Evolutionary conservation across 83 land plant genomes (phyloP).

Genomic region (Isoetes engelmannii): DNA sequence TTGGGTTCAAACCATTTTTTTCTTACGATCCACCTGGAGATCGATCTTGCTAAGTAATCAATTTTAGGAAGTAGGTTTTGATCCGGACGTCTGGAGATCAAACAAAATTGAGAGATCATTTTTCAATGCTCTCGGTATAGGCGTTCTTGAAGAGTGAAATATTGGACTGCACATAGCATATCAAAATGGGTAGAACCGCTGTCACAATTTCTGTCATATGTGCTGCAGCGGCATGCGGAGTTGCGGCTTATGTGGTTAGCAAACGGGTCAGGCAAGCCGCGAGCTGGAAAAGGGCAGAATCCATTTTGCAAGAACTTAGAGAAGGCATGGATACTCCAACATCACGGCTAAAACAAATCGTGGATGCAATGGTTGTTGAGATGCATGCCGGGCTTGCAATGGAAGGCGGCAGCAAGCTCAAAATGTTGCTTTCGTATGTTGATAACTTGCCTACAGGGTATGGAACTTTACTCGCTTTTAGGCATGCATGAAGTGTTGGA

Average conservation of each 20-base stretch:
- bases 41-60: no score
- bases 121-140: no score
- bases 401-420: conserved; percentile 28
- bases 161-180: no score
- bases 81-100: no score
- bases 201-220: conserved; percentile 24
- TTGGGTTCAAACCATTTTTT: no score
- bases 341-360: conserved; percentile 34
- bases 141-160: no score
- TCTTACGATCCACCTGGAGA: no score
- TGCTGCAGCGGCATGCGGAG: conserved; percentile 24
- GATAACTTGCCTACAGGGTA: conserved; percentile 47
- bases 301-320: conserved; percentile 32
- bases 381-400: conserved; percentile 42
- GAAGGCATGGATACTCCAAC: conserved; percentile 38
- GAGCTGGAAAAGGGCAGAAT: conserved; percentile 19
- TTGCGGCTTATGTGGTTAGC: conserved; percentile 15
- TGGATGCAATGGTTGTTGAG: conserved; percentile 37
- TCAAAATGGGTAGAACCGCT: conserved; percentile 15
- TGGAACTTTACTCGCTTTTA: no score
- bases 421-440: conserved; percentile 38
- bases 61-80: no score
- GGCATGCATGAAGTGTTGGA: no score
- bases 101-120: no score
- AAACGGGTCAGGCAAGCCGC: conserved; percentile 9